Evolutionary conservation across 2,329 filamentous ascomycete genomes (phyloP), one percentile per base, ranked within the genome.

Genomic region (Fusarium penzigii): DNA sequence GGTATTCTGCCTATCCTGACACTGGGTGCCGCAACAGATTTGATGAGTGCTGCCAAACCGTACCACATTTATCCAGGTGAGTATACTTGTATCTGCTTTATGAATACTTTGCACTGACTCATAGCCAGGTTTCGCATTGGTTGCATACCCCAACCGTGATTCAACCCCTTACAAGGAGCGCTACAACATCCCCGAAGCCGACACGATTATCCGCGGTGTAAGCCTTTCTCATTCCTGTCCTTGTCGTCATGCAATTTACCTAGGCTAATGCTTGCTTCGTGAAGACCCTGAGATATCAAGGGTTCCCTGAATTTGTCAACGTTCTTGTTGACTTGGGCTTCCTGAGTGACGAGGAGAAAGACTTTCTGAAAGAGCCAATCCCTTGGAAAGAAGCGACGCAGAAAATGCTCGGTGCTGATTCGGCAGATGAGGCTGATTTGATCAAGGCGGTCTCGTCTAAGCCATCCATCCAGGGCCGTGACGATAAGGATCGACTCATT

Each of bases 101-200:
- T 25, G 7, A 25, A 25, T 4, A 25, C n/a, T n/a, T n/a, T n/a
- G n/a, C n/a, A n/a, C n/a, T n/a, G n/a, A n/a, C n/a, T n/a, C 29
- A 32, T 32, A 7, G 29, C 29, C 6, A 36, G 32, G 90, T 53
- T 97, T 86, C 72, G 87, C 88, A 46, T 93, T 96, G 65, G 92
- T 97, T 62, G 91, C 88, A 40, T 97, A 97, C 76, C 89, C 89
- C 52, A 97, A 97, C 84, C 82, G 92, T 64, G 92, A 97, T 75
- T 92, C 87, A 17, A 94, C 90, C 14, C 80, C 83, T 9, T 97
- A 94, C 84, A 87, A 85, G 69, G 87, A 96, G 80, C 85, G 90
- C 57, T 97, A 97, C 82, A 76, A 84, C 73, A 97, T 97, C 68
- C 92, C 92, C 46, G 93, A 97, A 78, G 91, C 90, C 13, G 89